Evolutionary conservation across 2,329 filamentous ascomycete species (phyloP).

Genomic region (Colletotrichum horii): DNA sequence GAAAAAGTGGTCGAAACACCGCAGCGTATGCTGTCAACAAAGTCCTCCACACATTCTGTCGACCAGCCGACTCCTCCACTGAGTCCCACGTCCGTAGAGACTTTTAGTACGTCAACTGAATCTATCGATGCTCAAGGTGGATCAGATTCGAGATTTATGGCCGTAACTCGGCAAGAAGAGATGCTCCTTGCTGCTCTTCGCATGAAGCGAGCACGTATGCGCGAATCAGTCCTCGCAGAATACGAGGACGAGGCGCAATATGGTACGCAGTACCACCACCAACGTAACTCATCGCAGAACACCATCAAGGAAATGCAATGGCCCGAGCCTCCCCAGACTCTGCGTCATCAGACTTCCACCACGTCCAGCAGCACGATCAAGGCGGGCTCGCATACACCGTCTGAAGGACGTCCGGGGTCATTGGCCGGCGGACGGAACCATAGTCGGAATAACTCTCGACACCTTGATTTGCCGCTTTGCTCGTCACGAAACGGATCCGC

Average conservation of each 20-base stretch:
- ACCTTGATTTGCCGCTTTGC: not conserved
- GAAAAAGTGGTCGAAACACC: not conserved
- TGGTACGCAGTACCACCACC: not conserved
- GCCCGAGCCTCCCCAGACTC: conserved; percentile 14
- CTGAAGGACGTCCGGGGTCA: not conserved
- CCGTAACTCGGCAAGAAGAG: conserved; percentile 63
- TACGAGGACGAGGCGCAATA: conserved; percentile 38
- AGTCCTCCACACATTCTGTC: conserved; percentile 26
- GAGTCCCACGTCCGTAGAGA: conserved; percentile 58
- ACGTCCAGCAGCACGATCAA: conserved; percentile 22
- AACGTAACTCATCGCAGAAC: conserved; percentile 15
- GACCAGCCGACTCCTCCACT: conserved; percentile 55
- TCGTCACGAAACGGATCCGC: not conserved
- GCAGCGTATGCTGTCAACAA: conserved; percentile 1
- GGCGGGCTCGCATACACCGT: not conserved
- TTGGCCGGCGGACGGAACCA: not conserved
- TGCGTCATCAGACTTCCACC: conserved; percentile 19
- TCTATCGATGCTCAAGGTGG: conserved; percentile 39
- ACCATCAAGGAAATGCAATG: conserved; percentile 17
- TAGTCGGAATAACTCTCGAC: not conserved
- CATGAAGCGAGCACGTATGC: conserved; percentile 61
- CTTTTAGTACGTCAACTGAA: conserved; percentile 45
- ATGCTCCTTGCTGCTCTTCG: conserved; percentile 62
- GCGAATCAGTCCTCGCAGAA: conserved; percentile 50
- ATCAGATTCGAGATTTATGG: conserved; percentile 54